A percentile compares a stretch with the other conserved stretches of the same genome.
Conservation (phyloP, 306 rosid species). For the Quercus robur region DNA sequence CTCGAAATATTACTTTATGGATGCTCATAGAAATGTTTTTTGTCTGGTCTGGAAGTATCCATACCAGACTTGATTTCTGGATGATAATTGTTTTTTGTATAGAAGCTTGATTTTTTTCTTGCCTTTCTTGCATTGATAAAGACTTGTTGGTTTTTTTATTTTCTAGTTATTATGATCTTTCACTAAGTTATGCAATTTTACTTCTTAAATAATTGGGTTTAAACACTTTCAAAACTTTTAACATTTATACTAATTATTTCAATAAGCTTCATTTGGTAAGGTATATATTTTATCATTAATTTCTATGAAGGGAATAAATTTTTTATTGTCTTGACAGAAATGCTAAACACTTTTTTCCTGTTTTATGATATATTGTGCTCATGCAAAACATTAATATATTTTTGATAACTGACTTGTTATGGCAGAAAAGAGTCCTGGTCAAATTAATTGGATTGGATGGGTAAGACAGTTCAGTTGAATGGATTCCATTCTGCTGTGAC, state of each 20-base stretch:
- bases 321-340: not conserved
- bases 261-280: not conserved
- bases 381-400: not conserved
- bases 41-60: not conserved
- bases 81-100: not conserved
- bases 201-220: not conserved
- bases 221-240: not conserved
- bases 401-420: not conserved
- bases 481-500: conserved; percentile 53
- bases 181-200: not conserved
- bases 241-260: not conserved
- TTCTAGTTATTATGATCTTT: not conserved
- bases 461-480: conserved; percentile 55
- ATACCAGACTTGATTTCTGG: not conserved
- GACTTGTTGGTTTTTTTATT: not conserved
- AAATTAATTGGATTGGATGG: conserved; percentile 30
- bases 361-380: not conserved
- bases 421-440: not conserved
- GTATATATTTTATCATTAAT: not conserved
- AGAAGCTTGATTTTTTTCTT: not conserved
- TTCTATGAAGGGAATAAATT: not conserved
- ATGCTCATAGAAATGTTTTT: not conserved
- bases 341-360: not conserved
- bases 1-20: not conserved
- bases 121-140: not conserved